Evolutionary conservation across 2,329 filamentous ascomycete species (phyloP), one percentile per base, ranked within the genome.

Genomic region (Stagonosporopsis vannaccii): DNA sequence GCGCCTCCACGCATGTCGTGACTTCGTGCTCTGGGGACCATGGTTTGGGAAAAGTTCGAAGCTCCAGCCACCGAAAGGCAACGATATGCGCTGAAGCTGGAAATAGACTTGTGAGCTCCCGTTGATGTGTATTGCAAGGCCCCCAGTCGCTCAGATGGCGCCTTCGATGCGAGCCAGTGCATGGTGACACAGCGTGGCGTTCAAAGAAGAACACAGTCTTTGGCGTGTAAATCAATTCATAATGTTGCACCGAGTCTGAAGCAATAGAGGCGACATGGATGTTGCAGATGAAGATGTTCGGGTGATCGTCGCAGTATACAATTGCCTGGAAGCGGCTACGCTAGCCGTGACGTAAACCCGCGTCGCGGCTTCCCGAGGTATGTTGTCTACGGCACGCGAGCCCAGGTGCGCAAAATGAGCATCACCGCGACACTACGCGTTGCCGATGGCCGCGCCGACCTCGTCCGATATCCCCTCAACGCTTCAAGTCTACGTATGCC

Each of bases 321-420:
- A 48, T 50, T 43, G 43, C 20, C 51, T 32, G 19, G 23, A 44
- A 32, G 28, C 23, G 20, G 52, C 30, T 13, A 32, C 30, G 30
- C 36, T 60, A 51, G 51, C 42, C 13, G 49, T 58, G 51, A 52
- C 55, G 53, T 51, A 56, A 56, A 39, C 30, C 30, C 42, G 36
- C 19, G 23, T 42, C 22, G 28, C 23, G 47, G 30, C 50, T 53
- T 47, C 36, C 47, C 53, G 47, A 56, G 47, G 47, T 44, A 47
- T 32, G 25, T 13, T 46, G 11, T 32, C 30, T 3, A 51, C 35
- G 47, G 53, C 42, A 56, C 53, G 53, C 53, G 42, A 46, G 15
- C n/a, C 35, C 41, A 48, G 43, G 30, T 43, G 48, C 30, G 53
- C 33, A 48, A 56, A 43, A 43, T 37, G 43, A 37, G 36, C 42